A percentile compares a stretch with the other conserved stretches of the same genome.
Evolutionary conservation across 305 asterid genomes (phyloP).

Genomic region (Rubia balearica): DNA sequence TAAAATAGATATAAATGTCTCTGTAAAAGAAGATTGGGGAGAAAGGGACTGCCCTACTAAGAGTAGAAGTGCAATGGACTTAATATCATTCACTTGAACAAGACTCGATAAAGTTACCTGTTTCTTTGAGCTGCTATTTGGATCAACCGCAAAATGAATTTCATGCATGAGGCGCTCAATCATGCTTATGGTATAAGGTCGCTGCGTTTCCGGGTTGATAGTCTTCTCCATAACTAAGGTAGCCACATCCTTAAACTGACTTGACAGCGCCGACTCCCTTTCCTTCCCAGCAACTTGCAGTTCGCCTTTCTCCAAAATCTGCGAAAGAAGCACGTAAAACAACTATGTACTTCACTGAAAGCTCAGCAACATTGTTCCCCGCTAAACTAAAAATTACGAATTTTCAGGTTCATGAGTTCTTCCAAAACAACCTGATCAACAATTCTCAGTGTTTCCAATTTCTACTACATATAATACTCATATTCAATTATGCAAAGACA

Average conservation of each 20-base stretch:
- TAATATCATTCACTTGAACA: slow-evolving; percentile 6
- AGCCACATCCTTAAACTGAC: slow-evolving; percentile 84
- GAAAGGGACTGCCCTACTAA: not conserved
- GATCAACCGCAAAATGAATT: slow-evolving; percentile 78
- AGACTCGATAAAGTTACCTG: slow-evolving; percentile 39
- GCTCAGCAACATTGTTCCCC: not conserved
- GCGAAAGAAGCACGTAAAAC: slow-evolving; percentile 16
- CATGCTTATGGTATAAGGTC: slow-evolving; percentile 88
- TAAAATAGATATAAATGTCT: not conserved
- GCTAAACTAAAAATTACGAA: not conserved
- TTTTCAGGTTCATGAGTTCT: not conserved
- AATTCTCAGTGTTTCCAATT: not conserved
- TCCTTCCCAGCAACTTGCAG: slow-evolving; percentile 92
- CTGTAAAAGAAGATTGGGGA: not conserved
- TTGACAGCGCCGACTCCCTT: slow-evolving; percentile 74
- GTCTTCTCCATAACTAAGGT: slow-evolving; percentile 89
- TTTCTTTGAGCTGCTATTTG: slow-evolving; percentile 77
- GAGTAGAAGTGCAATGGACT: not conserved
- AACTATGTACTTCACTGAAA: not conserved
- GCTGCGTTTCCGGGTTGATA: slow-evolving; percentile 70
- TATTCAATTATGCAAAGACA: not conserved
- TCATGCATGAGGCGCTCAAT: slow-evolving; percentile 93
- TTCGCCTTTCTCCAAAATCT: slow-evolving; percentile 94
- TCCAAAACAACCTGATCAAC: not conserved
- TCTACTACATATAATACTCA: not conserved